Base-by-base conservation (phyloP, 768 basidiomycete species). In the Pulveroboletus ravenelii region DNA sequence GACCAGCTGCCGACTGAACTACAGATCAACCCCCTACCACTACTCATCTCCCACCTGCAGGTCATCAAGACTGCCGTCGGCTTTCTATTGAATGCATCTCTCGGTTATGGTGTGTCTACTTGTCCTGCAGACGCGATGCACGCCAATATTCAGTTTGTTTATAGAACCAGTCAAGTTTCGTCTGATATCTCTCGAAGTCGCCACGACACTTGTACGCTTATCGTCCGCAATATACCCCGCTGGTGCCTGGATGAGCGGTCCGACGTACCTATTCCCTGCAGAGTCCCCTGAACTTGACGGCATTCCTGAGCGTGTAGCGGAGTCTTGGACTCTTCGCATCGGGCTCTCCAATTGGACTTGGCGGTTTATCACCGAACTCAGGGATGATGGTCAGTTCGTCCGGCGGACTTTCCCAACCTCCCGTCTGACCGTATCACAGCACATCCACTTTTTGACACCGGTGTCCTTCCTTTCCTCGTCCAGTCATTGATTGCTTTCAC, bases 41-140 rank as follows among this genome's bases (percentile, higher is more conserved):
- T 87, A 10, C 73, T 82, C 32, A 70, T 79, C 43, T 65, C 78
- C 7, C 82, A 91, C 62, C 75, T 93, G 34, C 84, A 80, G 59
- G 73, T 92, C 52, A 73, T 90, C 54, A 82, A 84, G 62, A 90
- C 87, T 7, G 78, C 86, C 2, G 78, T 93, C 49, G 91, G 90
- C 6, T 82, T 86, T 20, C 74, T 93, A 14, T 69, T 93, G 42
- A 93, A 93, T 61, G 80, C 82, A 12, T 82, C 84, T 56, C 72
- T 93, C 38, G 84, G 82, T 48, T 90, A 81, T 64, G 87, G 91
- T 89, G 57, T 47, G 79, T 66, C 15, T 38, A 6, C 41, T 30
- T n/a, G 13, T 7, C 23, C 41, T 34, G 32, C 39, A 46, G 30
- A 37, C n/a, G 42, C 18, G 36, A 52, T 45, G 6, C n/a, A 37